Evolutionary conservation across 768 basidiomycete genomes (phyloP).

Genomic region (Kwoniella dejecticola): DNA sequence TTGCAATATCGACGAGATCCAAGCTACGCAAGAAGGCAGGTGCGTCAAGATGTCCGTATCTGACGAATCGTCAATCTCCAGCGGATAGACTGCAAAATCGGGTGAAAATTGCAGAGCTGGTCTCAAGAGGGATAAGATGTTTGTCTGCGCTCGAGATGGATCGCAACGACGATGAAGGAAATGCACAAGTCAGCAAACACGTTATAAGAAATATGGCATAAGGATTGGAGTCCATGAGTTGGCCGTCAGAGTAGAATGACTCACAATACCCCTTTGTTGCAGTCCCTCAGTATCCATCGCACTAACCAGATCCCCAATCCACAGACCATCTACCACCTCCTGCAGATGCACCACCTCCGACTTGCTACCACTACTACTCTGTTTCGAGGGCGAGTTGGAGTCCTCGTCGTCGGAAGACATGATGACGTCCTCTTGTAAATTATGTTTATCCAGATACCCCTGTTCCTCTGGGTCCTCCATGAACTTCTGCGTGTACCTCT

Average conservation of each 20-base stretch:
- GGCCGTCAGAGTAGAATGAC: constrained; percentile 49
- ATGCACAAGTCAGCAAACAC: no score
- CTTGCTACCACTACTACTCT: constrained; percentile 72
- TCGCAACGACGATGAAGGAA: no score
- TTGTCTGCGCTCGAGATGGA: constrained; percentile 73
- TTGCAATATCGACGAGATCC: constrained; percentile 76
- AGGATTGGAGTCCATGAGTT: background rate
- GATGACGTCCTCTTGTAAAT: constrained; percentile 24
- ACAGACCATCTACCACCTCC: constrained; percentile 74
- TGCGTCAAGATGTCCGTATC: constrained; percentile 78
- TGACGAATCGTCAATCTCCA: constrained; percentile 54
- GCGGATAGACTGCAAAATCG: constrained; percentile 40
- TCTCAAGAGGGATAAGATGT: constrained; percentile 75
- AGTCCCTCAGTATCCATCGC: constrained; percentile 67
- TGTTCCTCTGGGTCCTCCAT: constrained; percentile 38
- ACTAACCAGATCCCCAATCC: constrained; percentile 79
- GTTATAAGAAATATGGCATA: background rate
- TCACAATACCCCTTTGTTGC: constrained; percentile 67
- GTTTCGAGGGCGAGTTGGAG: constrained; percentile 43
- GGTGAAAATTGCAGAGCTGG: constrained; percentile 63
- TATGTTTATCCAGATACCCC: constrained; percentile 22
- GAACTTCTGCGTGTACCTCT: constrained; percentile 23
- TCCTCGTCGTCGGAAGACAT: constrained; percentile 72
- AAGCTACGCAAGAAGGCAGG: constrained; percentile 75
- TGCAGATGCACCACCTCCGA: constrained; percentile 83